Percentiles rank a stretch among this genome's conserved stretches.
Evolutionary conservation across 2,329 filamentous ascomycete species (phyloP).

Genomic region (Aspergillus clavatus): DNA sequence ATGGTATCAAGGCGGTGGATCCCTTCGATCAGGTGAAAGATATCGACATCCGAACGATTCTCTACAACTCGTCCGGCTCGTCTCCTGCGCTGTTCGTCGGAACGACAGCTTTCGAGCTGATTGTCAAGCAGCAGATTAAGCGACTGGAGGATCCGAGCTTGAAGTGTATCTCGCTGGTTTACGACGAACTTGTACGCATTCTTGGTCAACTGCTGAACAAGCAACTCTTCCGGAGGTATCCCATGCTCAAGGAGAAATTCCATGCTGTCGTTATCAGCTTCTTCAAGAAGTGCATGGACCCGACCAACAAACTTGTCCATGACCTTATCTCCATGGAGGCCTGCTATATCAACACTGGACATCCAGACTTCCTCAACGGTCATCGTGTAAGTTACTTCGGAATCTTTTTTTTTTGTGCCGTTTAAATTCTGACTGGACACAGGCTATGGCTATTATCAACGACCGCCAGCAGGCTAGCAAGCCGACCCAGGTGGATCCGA

Average conservation of each 20-base stretch:
- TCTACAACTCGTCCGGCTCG: constrained; percentile 98
- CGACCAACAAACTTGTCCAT: constrained; percentile 91
- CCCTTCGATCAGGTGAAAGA: constrained; percentile 98
- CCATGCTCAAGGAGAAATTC: constrained; percentile 93
- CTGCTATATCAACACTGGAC: constrained; percentile 97
- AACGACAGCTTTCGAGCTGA: constrained; percentile 95
- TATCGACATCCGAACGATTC: constrained; percentile 89
- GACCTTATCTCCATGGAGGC: constrained; percentile 94
- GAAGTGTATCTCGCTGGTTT: constrained; percentile 96
- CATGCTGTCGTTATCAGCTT: constrained; percentile 87
- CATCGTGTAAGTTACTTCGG: constrained; percentile 60
- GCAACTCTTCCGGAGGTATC: constrained; percentile 86
- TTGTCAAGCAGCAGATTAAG: constrained; percentile 98
- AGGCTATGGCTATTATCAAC: constrained; percentile 96
- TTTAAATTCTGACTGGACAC: constrained; percentile 15
- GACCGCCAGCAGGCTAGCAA: constrained; percentile 77
- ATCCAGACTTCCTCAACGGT: constrained; percentile 95
- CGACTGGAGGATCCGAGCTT: constrained; percentile 90
- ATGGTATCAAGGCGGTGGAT: constrained; percentile 95
- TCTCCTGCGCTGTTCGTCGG: constrained; percentile 95
- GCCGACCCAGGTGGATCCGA: constrained; percentile 93
- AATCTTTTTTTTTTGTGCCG: not conserved
- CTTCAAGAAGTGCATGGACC: constrained; percentile 98
- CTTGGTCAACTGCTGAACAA: constrained; percentile 84
- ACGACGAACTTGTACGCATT: constrained; percentile 95